These are phyloP conservation scores for Boletales sp. DNA, from an alignment of 768 basidiomycete genomes.

Conservation along the genomic window DNA sequence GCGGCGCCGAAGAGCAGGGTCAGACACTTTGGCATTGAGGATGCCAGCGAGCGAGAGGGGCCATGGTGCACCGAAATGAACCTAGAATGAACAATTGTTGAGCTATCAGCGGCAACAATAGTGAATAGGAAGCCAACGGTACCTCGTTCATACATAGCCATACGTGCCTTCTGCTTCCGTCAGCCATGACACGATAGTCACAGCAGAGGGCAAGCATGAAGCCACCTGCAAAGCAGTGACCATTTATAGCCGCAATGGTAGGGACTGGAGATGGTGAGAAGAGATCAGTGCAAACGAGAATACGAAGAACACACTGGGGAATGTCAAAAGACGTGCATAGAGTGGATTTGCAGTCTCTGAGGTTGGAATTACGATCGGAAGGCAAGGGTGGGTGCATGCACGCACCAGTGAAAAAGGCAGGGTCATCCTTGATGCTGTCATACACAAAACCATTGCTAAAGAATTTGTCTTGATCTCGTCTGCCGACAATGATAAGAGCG, in stretches of 20 bases:
- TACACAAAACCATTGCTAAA: conserved; percentile 84
- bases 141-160: conserved; percentile 96
- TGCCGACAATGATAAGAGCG: conserved; percentile 74
- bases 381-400: not conserved
- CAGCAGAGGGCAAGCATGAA: conserved; percentile 77
- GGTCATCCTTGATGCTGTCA: conserved; percentile 45
- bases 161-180: conserved; percentile 69
- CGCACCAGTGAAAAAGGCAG: conserved; percentile 65
- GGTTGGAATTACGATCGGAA: conserved; percentile 4
- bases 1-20: conserved; percentile 57
- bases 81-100: conserved; percentile 31
- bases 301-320: conserved; percentile 57
- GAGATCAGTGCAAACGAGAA: not conserved
- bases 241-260: conserved; percentile 75
- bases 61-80: conserved; percentile 81
- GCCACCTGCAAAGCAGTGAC: conserved; percentile 83
- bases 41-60: conserved; percentile 69
- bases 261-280: conserved; percentile 50
- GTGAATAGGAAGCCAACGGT: not conserved
- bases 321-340: conserved; percentile 62
- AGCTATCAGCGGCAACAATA: not conserved
- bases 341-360: conserved; percentile 75
- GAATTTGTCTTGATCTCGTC: conserved; percentile 77
- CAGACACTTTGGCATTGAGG: conserved; percentile 60
- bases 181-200: conserved; percentile 88